Percentiles rank a stretch among this genome's conserved stretches.
phyloP scores from a whole-genome alignment of 2,329 filamentous ascomycete species.

The Ceratocystis albifundus region DNA sequence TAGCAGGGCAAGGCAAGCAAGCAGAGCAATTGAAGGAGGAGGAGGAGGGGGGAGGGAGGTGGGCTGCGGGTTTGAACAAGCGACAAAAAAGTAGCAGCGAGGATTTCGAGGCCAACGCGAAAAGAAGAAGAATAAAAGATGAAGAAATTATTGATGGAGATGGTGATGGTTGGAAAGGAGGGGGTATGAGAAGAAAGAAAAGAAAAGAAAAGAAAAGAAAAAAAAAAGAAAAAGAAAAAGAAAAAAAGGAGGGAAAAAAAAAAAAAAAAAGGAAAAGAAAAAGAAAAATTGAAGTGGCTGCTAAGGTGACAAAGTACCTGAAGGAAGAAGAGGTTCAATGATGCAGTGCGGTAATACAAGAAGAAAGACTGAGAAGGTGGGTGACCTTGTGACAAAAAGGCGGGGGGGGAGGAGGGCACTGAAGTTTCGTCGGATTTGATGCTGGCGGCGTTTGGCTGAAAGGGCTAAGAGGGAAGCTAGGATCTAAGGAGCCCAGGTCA shows the following conservation, averaged over 20 bases:
- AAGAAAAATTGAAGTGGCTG: slow-evolving; percentile 14
- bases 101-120: background rate
- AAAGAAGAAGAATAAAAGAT: slow-evolving; percentile 4
- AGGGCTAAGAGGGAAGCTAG: slow-evolving; percentile 9
- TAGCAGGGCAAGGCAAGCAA: background rate
- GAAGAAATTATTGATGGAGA: slow-evolving; percentile 6
- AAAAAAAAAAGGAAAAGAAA: background rate
- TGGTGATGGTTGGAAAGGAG: slow-evolving; percentile 3
- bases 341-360: slow-evolving; percentile 17
- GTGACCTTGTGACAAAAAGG: slow-evolving; percentile 19
- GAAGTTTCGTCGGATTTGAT: slow-evolving; percentile 16
- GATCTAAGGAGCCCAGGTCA: background rate
- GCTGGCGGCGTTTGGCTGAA: slow-evolving; percentile 16
- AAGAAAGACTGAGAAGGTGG: slow-evolving; percentile 16
- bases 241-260: background rate
- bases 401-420: slow-evolving; percentile 14
- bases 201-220: slow-evolving; percentile 11
- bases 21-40: background rate
- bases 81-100: background rate
- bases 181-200: slow-evolving; percentile 6
- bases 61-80: background rate
- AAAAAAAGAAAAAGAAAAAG: background rate
- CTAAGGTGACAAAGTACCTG: slow-evolving; percentile 14
- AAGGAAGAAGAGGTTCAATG: slow-evolving; percentile 13
- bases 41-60: background rate